phyloP scores from a whole-genome alignment of 768 basidiomycete genomes.

The Pluteus cervinus region DNA sequence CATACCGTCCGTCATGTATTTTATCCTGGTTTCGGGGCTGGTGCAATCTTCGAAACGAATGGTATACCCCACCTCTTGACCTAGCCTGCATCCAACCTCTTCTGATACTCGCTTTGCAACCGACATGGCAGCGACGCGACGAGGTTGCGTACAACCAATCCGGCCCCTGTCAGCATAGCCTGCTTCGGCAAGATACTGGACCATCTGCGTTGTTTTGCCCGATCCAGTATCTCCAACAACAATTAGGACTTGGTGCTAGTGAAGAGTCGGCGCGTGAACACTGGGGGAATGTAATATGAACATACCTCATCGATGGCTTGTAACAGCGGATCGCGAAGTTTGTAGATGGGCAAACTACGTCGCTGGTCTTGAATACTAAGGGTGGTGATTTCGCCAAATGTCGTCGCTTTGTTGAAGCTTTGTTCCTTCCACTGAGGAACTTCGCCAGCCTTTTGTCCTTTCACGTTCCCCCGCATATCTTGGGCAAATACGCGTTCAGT shows the following conservation, averaged over 20 bases:
- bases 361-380: conserved; percentile 94
- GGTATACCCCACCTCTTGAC: conserved; percentile 96
- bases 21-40: conserved; percentile 97
- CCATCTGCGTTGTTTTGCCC: conserved; percentile 99
- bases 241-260: conserved; percentile 91
- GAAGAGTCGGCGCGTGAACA: conserved; percentile 11
- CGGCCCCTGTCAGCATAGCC: conserved; percentile 87
- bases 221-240: conserved; percentile 99
- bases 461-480: conserved; percentile 76
- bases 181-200: conserved; percentile 93
- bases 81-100: conserved; percentile 95
- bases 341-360: conserved; percentile 88
- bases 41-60: conserved; percentile 99
- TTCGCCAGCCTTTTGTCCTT: conserved; percentile 78
- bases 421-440: conserved; percentile 88
- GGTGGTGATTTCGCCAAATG: conserved; percentile 88
- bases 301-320: conserved; percentile 86
- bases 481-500: conserved; percentile 88
- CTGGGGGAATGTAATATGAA: conserved; percentile 2
- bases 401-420: conserved; percentile 92
- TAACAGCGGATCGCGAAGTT: conserved; percentile 84
- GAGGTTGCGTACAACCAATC: conserved; percentile 97
- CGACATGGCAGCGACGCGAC: conserved; percentile 99
- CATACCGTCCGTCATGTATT: conserved; percentile 99
- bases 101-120: conserved; percentile 98